Evolutionary conservation across 2,329 filamentous ascomycete species (phyloP), one percentile per base, ranked within the genome.

Genomic region (Diaporthe sp.): DNA sequence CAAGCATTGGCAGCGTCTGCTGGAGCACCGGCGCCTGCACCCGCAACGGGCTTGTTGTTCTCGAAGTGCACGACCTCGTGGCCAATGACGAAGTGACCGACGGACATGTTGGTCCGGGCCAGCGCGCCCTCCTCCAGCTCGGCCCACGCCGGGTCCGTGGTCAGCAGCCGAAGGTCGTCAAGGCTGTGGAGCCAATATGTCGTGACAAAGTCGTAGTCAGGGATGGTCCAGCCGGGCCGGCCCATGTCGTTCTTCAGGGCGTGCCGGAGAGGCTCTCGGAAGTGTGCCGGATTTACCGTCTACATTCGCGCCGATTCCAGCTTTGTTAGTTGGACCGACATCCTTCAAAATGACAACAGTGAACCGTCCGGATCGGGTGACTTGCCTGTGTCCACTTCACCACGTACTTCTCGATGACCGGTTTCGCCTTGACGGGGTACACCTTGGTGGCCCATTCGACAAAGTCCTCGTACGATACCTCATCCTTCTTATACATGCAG

Each of bases 331-430:
- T 4, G 28, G 46, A 7, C 15, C 19, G 12, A 9, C 15, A 15
- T 7, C 4, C 22, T 22, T 31, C 6, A 15, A 25, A 10, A 37
- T n/a, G 2, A 37, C 25, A 17, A n/a, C 4, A n/a, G 22, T 3
- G 12, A 46, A n/a, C 37, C 22, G 17, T 5, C 31, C 25, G 42
- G 9, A 10, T 59, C 25, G 42, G 9, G 9, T 59, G 31, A 58
- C 55, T 58, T 49, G 31, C 68, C 68, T 71, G 68, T 25, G 68
- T 59, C 68, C 68, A 71, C 53, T 71, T 72, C 51, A 72, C 69
- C 15, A 51, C 31, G 17, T 72, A 34, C 13, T 61, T 72, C 51
- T 72, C 31, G 28, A 61, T 61, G 8, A 72, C 28, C 13, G 53
- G 39, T 10, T 44, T 61, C 34, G 55, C 69, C 69, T 72, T 51